phyloP scores from a whole-genome alignment of 2,329 filamentous ascomycete species.

The Ilyonectria mors-panacis region DNA sequence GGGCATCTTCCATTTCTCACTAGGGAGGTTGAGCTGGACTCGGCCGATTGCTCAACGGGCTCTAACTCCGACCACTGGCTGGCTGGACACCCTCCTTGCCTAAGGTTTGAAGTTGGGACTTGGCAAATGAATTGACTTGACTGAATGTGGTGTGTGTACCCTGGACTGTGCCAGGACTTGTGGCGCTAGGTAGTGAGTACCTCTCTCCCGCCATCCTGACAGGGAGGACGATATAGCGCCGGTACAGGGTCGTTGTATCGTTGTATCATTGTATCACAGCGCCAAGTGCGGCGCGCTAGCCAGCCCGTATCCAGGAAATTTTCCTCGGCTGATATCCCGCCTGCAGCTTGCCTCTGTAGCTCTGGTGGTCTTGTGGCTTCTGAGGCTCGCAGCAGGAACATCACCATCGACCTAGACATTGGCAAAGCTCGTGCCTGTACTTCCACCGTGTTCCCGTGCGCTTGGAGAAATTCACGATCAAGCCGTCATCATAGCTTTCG shows the following conservation, averaged over 20 bases:
- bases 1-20: background rate
- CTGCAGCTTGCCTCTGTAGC: conserved; percentile 13
- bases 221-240: conserved; percentile 1
- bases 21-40: conserved; percentile 17
- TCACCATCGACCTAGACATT: conserved; percentile 9
- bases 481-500: conserved; percentile 18
- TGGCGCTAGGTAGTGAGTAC: conserved; percentile 1
- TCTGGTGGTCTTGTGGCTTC: background rate
- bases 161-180: background rate
- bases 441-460: conserved; percentile 10
- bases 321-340: conserved; percentile 22
- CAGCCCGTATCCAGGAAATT: conserved; percentile 16
- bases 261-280: conserved; percentile 8
- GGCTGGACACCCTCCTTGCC: background rate
- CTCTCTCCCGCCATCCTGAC: conserved; percentile 1
- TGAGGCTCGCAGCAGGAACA: conserved; percentile 14
- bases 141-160: background rate
- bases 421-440: conserved; percentile 12
- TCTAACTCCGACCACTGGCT: conserved; percentile 20
- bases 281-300: conserved; percentile 28
- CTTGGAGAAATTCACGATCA: conserved; percentile 10
- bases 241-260: conserved; percentile 1
- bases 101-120: background rate
- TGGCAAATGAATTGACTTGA: background rate
- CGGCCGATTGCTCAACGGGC: conserved; percentile 30